phyloP scores from a whole-genome alignment of 495 filamentous ascomycete species.

The Neurospora discreta region DNA sequence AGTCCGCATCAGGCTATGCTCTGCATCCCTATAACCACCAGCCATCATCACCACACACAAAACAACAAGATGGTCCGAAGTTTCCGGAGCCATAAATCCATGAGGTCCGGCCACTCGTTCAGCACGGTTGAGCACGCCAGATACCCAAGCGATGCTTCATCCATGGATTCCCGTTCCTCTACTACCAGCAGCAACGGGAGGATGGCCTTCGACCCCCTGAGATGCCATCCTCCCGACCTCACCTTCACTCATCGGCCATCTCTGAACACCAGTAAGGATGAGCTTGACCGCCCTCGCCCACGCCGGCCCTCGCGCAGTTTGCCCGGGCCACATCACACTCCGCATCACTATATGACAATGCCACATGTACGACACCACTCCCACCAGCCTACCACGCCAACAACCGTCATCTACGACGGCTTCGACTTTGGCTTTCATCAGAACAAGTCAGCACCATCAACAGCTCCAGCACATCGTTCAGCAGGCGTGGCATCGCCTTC shows the following conservation, averaged over 20 bases:
- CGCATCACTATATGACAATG: not conserved
- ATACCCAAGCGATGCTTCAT: slow-evolving; percentile 18
- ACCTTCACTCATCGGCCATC: not conserved
- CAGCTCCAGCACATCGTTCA: not conserved
- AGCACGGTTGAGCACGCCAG: slow-evolving; percentile 11
- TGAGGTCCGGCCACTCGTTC: slow-evolving; percentile 3
- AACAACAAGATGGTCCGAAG: slow-evolving; percentile 16
- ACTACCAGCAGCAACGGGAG: slow-evolving; percentile 16
- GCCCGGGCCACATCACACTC: not conserved
- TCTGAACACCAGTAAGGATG: not conserved
- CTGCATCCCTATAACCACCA: slow-evolving; percentile 7
- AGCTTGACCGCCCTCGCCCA: slow-evolving; percentile 13
- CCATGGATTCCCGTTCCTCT: slow-evolving; percentile 14
- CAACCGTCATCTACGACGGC: slow-evolving; percentile 23
- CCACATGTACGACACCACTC: slow-evolving; percentile 1
- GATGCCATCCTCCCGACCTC: slow-evolving; percentile 19
- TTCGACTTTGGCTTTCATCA: slow-evolving; percentile 26
- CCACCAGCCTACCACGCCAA: not conserved
- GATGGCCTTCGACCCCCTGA: slow-evolving; percentile 24
- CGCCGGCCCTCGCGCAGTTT: slow-evolving; percentile 11
- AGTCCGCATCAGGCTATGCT: slow-evolving; percentile 10
- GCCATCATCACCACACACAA: slow-evolving; percentile 8
- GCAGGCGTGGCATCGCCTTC: not conserved
- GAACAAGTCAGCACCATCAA: not conserved
- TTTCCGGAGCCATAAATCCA: slow-evolving; percentile 21